phyloP scores from a whole-genome alignment of 139 green algal genomes.

The Micractinium sp. region DNA sequence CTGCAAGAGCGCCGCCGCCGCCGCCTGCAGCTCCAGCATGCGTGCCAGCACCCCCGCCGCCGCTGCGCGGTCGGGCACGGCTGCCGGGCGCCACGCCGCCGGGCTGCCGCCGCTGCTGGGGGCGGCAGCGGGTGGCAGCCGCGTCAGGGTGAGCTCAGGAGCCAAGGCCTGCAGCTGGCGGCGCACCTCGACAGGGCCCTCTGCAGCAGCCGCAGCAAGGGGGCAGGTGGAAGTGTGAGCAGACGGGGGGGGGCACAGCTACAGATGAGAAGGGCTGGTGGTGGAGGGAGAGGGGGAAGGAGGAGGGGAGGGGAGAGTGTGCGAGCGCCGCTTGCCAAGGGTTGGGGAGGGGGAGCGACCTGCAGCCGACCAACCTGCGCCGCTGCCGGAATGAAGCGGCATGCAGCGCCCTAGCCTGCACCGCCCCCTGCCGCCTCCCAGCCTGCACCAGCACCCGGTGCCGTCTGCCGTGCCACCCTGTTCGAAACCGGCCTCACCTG shows the following conservation, averaged over 20 bases:
- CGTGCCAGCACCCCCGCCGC: background rate
- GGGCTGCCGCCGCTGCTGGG: background rate
- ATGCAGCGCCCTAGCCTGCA: background rate
- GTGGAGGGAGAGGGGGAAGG: no score
- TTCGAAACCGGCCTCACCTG: no score
- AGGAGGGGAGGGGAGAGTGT: no score
- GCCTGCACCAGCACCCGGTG: no score
- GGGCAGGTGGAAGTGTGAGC: background rate
- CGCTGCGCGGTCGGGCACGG: background rate
- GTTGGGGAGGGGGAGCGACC: no score
- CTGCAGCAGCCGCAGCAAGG: background rate
- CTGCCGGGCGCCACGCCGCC: background rate
- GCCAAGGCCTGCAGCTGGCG: slow-evolving; percentile 12
- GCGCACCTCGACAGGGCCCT: background rate
- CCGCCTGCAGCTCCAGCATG: slow-evolving; percentile 9
- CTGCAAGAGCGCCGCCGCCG: background rate
- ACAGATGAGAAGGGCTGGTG: no score
- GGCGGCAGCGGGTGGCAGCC: background rate
- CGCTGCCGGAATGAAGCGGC: no score
- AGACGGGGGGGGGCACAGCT: background rate
- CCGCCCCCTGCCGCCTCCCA: no score
- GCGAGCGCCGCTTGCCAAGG: no score
- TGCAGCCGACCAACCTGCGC: background rate
- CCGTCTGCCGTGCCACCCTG: no score
- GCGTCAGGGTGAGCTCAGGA: slow-evolving; percentile 14